Evolutionary conservation across 495 filamentous ascomycete genomes (phyloP), one percentile per base, ranked within the genome.

Genomic region (Penicillium desertorum): DNA sequence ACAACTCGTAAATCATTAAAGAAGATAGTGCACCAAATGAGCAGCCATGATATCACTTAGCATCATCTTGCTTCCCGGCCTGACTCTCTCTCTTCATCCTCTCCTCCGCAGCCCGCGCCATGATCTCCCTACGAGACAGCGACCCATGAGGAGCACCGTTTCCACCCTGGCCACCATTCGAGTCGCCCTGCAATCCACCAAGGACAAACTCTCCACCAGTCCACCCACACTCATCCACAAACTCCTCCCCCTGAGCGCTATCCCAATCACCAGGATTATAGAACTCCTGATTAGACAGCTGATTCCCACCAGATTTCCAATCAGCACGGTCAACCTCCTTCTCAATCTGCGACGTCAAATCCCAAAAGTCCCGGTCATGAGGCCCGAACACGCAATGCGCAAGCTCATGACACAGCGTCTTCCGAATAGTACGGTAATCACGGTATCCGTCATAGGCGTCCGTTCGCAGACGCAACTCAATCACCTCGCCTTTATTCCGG

Each of bases 381-480:
- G 87, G 82, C 0, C 86, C 81, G 65, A 85, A 86, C 10, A 95
- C 91, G 64, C 92, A 96, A 71, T 98, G 94, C 68, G 93, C 86
- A 42, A 98, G 77, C 80, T 98, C 94, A 69, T 98, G 94, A 66
- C 92, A 96, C 29, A 98, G 78, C 63, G 94, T 97, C 63, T 89
- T 90, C 43, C 94, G 79, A 29, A 98, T 95, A 1, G 85, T 89
- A 57, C 87, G 84, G 66, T 98, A 98, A 67, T 97, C 89, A 17
- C 94, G 72, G 62, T 93, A 98, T 6, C 94, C 94, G 70, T 96
- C 93, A 70, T 92, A 92, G 14, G 89, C 91, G 72, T 98, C 94
- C 6, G 94, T 97, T 14, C 94, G 80, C 37, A 98, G 71, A 0
- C 94, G 77, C 48, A 98, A 74, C 82, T 97, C 94, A 56, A 98